Evolutionary conservation across 2,329 filamentous ascomycete genomes (phyloP), one percentile per base, ranked within the genome.

Genomic region (Verticillium longisporum): DNA sequence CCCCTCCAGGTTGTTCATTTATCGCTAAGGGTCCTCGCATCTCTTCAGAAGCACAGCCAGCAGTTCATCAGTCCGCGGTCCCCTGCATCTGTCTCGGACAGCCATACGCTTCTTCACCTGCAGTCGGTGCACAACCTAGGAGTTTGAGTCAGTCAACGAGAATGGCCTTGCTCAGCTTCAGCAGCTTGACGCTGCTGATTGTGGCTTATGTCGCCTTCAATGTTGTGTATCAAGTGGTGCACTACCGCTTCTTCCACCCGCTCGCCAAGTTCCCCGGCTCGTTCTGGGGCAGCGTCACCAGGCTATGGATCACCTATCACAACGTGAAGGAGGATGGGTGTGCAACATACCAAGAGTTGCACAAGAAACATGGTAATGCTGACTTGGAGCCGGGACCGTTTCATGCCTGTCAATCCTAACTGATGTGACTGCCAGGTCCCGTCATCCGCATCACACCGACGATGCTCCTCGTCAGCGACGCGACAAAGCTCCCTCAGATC

Each of bases 221-320:
- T 32, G 36, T 67, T 68, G 69, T 77, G 62, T 80, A 79, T 65
- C 81, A 82, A 67, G 76, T 80, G 13, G 74, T 81, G 62, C 74
- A 80, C 62, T 78, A 75, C 70, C 77, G 79, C 38, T 81, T 80
- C 70, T 80, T 83, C 58, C 80, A 84, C 62, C 80, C 82, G 11
- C 71, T 85, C 4, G 69, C 75, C 18, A 73, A 75, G 36, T 84
- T 83, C 63, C 82, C 82, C 0, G 83, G 83, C 3, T 79, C 80
- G 1, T 84, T 84, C 66, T 83, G 79, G 78, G 81, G 73, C 32
- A 76, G 75, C 58, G 78, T 84, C 15, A 83, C 81, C n/a, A 69
- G 77, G 55, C 71, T 85, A 10, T 85, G 80, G 79, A 78, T 83
- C 59, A 75, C 80, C 57, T 82, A 77, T 65, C 79, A 83, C 69